A percentile compares a stretch with the other conserved stretches of the same genome.
phyloP scores from a whole-genome alignment of 2,329 filamentous ascomycete genomes.

The Microcera coccophila region DNA sequence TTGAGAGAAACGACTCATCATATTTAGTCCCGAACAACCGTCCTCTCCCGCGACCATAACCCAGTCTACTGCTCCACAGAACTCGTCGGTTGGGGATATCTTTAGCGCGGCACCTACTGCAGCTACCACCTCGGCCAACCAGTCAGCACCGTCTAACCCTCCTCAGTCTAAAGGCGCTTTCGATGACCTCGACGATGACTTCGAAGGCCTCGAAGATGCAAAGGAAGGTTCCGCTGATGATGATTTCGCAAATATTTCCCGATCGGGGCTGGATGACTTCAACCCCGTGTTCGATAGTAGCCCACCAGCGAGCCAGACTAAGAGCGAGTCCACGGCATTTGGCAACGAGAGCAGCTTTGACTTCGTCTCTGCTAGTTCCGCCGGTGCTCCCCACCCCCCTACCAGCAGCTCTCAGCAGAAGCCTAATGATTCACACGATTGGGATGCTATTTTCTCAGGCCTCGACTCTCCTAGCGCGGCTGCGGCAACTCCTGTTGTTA shows the following conservation, averaged over 20 bases:
- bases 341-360: slow-evolving; percentile 56
- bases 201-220: slow-evolving; percentile 78
- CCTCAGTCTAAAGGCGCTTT: slow-evolving; percentile 52
- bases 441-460: slow-evolving; percentile 90
- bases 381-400: slow-evolving; percentile 33
- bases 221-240: slow-evolving; percentile 77
- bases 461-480: slow-evolving; percentile 55
- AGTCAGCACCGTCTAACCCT: slow-evolving; percentile 32
- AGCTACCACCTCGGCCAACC: slow-evolving; percentile 26
- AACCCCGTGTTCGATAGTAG: slow-evolving; percentile 77
- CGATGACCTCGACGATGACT: slow-evolving; percentile 74
- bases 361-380: slow-evolving; percentile 45
- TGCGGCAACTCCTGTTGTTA: slow-evolving; percentile 19
- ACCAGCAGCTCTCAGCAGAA: slow-evolving; percentile 38
- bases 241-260: slow-evolving; percentile 71
- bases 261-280: slow-evolving; percentile 71
- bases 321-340: slow-evolving; percentile 52
- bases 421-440: slow-evolving; percentile 64
- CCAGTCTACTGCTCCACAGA: slow-evolving; percentile 19
- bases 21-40: slow-evolving; percentile 26
- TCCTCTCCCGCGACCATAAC: slow-evolving; percentile 32
- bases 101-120: slow-evolving; percentile 36
- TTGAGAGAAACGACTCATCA: slow-evolving; percentile 11
- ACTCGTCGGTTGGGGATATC: slow-evolving; percentile 40
- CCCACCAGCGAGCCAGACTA: slow-evolving; percentile 51